phyloP scores from a whole-genome alignment of 192 early-diverging fungal species.

The Coemansia sp. region DNA sequence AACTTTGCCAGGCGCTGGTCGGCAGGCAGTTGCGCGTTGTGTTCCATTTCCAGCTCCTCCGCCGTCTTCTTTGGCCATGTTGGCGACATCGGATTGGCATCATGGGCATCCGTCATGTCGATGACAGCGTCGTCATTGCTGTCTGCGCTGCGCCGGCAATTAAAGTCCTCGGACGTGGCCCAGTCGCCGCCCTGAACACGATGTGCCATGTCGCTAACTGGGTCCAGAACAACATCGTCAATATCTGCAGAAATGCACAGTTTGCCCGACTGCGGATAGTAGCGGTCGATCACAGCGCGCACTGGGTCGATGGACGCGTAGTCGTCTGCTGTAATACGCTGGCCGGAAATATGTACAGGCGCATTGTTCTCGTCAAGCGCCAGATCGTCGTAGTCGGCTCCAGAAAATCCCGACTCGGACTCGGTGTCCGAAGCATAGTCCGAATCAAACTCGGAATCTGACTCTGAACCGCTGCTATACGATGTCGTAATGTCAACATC shows the following conservation, averaged over 20 bases:
- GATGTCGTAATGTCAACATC: background rate
- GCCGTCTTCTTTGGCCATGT: constrained; percentile 11
- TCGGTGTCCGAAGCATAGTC: constrained; percentile 12
- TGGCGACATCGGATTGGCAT: background rate
- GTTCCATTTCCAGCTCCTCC: constrained; percentile 46
- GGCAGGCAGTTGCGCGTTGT: constrained; percentile 36
- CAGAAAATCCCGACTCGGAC: background rate
- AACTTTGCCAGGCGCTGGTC: constrained; percentile 57
- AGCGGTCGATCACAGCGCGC: constrained; percentile 41
- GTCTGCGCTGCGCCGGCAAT: background rate
- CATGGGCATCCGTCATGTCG: background rate
- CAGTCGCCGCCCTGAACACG: background rate
- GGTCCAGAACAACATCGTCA: constrained; percentile 21
- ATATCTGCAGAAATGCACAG: constrained; percentile 43
- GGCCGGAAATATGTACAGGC: background rate
- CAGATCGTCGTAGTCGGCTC: background rate
- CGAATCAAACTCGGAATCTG: constrained; percentile 17
- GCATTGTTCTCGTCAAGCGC: background rate
- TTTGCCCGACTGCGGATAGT: constrained; percentile 37
- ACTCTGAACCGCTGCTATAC: constrained; percentile 11
- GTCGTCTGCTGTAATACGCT: constrained; percentile 17
- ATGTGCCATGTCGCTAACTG: background rate
- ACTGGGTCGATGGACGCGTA: constrained; percentile 29
- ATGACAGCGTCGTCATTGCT: constrained; percentile 4
- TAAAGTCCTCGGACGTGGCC: background rate